A percentile compares a stretch with the other conserved stretches of the same genome.
Evolutionary conservation across 768 basidiomycete genomes (phyloP).

Genomic region (Pleurotus salmoneostramineus): DNA sequence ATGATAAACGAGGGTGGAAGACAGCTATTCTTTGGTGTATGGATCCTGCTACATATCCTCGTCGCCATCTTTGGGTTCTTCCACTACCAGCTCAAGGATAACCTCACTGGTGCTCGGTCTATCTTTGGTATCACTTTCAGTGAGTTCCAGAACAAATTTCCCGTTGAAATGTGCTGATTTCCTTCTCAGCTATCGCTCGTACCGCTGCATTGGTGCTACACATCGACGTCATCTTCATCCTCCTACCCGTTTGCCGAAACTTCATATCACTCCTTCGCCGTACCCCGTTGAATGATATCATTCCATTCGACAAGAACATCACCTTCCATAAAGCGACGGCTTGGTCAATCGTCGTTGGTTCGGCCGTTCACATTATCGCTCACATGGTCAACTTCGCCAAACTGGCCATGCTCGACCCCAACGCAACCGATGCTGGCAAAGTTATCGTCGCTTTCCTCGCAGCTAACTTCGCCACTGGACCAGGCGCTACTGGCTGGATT

Average conservation of each 20-base stretch:
- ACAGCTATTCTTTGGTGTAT: conserved; percentile 73
- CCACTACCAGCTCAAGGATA: conserved; percentile 80
- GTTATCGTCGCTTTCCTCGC: conserved; percentile 67
- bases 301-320: conserved; percentile 93
- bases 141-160: conserved; percentile 35
- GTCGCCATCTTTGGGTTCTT: conserved; percentile 75
- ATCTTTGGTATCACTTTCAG: conserved; percentile 78
- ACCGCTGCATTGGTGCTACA: conserved; percentile 87
- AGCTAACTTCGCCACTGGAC: conserved; percentile 81
- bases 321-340: conserved; percentile 88
- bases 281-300: conserved; percentile 79
- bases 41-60: conserved; percentile 77
- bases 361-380: conserved; percentile 71
- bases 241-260: conserved; percentile 93
- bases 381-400: conserved; percentile 85
- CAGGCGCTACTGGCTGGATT: conserved; percentile 83
- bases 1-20: conserved; percentile 92
- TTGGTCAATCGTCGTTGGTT: conserved; percentile 83
- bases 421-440: conserved; percentile 49
- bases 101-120: conserved; percentile 58
- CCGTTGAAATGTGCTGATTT: conserved; percentile 27
- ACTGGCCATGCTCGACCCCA: conserved; percentile 53
- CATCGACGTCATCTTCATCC: conserved; percentile 89
- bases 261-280: conserved; percentile 87
- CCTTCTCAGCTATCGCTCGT: conserved; percentile 71